A percentile compares a stretch with the other conserved stretches of the same genome.
phyloP scores from a whole-genome alignment of 352 stramenopile genomes.

The Vaucheria bursata region DNA sequence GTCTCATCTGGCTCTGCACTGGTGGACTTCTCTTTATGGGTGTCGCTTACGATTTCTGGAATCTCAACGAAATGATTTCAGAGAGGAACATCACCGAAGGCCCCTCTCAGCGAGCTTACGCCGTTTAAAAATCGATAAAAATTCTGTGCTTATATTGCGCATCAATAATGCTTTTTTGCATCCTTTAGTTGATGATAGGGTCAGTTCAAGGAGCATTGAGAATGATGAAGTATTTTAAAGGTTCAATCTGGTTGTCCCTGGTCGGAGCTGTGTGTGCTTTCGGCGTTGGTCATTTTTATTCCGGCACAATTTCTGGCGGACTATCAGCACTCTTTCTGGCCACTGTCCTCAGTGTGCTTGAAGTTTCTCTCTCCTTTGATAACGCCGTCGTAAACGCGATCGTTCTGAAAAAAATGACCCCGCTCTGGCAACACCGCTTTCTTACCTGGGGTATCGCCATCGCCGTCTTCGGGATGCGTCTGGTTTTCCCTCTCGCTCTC shows the following conservation, averaged over 20 bases:
- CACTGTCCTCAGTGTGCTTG: neutral
- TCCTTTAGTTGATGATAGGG: no score
- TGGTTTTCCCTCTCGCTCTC: neutral
- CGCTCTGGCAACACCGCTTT: neutral
- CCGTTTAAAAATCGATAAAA: no score
- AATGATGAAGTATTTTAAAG: no score
- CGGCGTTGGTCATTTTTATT: no score
- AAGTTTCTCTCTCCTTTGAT: neutral
- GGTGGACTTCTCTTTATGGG: neutral
- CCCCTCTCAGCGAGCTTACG: no score
- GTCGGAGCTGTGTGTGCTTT: no score
- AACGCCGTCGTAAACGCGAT: neutral
- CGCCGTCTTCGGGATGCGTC: neutral
- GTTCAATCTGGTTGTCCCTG: no score
- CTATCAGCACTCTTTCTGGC: neutral
- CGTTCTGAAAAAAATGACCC: neutral
- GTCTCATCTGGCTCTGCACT: neutral
- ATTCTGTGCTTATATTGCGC: no score
- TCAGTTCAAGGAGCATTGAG: no score
- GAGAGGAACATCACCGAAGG: no score
- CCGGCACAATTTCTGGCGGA: no score
- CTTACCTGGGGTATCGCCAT: neutral
- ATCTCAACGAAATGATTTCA: slow-evolving; percentile 1
- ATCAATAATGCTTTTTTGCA: no score
- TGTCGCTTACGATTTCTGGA: neutral